phyloP scores from a whole-genome alignment of 352 stramenopile genomes.

The Phytophthora macrochlamydospora region DNA sequence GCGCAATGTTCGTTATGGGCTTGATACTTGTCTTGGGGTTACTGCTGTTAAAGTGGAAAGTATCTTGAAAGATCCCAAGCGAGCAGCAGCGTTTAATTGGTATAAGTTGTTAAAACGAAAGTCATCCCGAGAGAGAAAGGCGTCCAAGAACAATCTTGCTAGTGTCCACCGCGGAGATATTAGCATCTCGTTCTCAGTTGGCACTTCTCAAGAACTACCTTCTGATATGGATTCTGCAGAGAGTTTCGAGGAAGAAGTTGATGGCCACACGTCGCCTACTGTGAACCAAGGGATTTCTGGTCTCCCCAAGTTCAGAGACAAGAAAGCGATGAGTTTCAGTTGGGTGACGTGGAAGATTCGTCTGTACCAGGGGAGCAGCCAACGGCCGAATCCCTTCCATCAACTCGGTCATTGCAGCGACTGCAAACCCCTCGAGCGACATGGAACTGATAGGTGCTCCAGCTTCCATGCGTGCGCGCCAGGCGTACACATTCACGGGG shows the following conservation, averaged over 20 bases:
- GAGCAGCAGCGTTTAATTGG: conserved; percentile 85
- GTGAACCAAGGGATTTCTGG: conserved; percentile 26
- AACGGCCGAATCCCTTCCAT: conserved; percentile 49
- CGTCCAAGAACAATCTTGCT: conserved; percentile 41
- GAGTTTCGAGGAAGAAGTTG: conserved; percentile 38
- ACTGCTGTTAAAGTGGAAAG: conserved; percentile 83
- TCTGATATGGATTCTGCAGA: conserved; percentile 60
- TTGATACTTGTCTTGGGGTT: conserved; percentile 86
- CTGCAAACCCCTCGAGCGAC: conserved; percentile 63
- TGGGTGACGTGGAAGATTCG: conserved; percentile 53
- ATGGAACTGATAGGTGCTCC: conserved; percentile 31
- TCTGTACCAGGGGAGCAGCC: conserved; percentile 32
- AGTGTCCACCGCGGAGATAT: conserved; percentile 80
- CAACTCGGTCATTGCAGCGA: conserved; percentile 66
- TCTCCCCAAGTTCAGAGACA: conserved; percentile 31
- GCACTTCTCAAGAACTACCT: conserved; percentile 79
- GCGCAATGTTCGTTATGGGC: conserved; percentile 82
- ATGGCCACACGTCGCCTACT: conserved; percentile 31
- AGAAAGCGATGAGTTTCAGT: conserved; percentile 45
- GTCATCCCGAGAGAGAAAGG: conserved; percentile 59
- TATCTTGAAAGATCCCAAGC: conserved; percentile 77
- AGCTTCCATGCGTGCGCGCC: conserved; percentile 53
- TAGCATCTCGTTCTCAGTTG: conserved; percentile 81
- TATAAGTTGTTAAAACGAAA: conserved; percentile 88
- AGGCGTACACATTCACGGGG: conserved; percentile 48